Evolutionary conservation across 306 rosid species (phyloP), one percentile per base, ranked within the genome.

Genomic region (Trichosanthes cucumerina): DNA sequence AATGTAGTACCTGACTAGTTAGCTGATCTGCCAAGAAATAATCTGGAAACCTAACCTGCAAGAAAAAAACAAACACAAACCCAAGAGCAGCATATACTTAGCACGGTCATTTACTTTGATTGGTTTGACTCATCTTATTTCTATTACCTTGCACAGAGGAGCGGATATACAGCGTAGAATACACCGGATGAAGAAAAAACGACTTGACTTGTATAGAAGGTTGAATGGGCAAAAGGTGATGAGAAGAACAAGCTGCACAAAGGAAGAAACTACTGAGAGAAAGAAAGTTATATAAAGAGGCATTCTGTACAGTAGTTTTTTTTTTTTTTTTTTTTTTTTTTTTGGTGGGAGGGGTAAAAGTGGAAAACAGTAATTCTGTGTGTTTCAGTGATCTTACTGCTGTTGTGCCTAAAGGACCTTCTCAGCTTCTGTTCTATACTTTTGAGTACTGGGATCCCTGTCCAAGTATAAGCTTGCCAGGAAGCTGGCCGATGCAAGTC

Each of bases 11-110:
- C 89, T 90, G 95, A 79, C 96, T 90, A 3, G 92, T 90, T n/a
- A 91, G 83, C 78, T 91, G 96, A 86, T 91, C 91, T 56, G 89
- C 91, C 91, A 91, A 87, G 79, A 88, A 86, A 88, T 88, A 91
- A 82, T 91, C 93, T 31, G 93, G 89, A 62, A 88, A 86, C 69
- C 86, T 83, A 58, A 91, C 96, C 96, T 90, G 87, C 49, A 39
- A 80, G 15, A 57, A 62, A 50, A 52, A 49, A 49, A 6, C 7
- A 52, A 52, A 18, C 16, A 54, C 26, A 70, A 2, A 38, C 36
- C 59, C 44, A 64, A 47, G 54, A 44, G 50, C 38, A 75, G 58
- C n/a, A 21, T 62, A 3, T 57, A 2, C 50, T 76, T 18, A 62
- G 72, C 77, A 36, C 16, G 57, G 38, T 50, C 28, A 80, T 44